Base-by-base conservation (phyloP, 2,329 filamentous ascomycete genomes). In the Lachnellula suecica region DNA sequence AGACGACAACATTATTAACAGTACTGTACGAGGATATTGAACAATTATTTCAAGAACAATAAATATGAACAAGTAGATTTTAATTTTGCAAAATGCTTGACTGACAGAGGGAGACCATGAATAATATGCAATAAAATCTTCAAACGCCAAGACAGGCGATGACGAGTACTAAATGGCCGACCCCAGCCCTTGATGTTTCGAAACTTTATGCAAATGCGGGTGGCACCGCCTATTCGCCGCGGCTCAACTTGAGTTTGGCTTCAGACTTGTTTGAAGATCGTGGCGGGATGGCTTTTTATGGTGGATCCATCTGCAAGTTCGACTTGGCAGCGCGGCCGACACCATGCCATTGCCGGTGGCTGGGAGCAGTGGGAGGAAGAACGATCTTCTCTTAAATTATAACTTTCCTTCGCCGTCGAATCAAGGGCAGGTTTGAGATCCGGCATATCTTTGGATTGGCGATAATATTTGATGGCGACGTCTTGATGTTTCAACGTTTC, bases 1-100 rank as follows among this genome's bases (percentile, higher is more conserved):
- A n/a, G 51, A 42, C 43, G 51, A 54, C 22, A 59, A 47, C 63
- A 65, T 65, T 49, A 54, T 56, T n/a, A n/a, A n/a, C n/a, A n/a
- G n/a, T n/a, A n/a, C n/a, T n/a, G 19, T 31, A 17, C 9, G n/a
- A 24, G 7, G 8, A 44, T 46, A 23, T 53, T 40, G 19, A 40
- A 6, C 27, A 24, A 41, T 35, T 40, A 37, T 13, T 15, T 29
- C 24, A 5, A 47, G 24, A 44, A n/a, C 15, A 8, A 37, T 17
- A 23, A 43, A 35, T n/a, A n/a, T 42, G 20, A 20, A 46, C 27
- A 34, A 35, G 27, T 20, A 42, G 24, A 24, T 37, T 40, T 19
- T 10, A 23, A 19, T 6, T 41, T 34, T 53, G 25, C 24, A 46
- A 43, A 34, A 25, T 11, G 31, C 17, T 25, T 41, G 20, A 47